Evolutionary conservation across 164 flowering plant species (phyloP).

Genomic region (Vitis rotundifolia): DNA sequence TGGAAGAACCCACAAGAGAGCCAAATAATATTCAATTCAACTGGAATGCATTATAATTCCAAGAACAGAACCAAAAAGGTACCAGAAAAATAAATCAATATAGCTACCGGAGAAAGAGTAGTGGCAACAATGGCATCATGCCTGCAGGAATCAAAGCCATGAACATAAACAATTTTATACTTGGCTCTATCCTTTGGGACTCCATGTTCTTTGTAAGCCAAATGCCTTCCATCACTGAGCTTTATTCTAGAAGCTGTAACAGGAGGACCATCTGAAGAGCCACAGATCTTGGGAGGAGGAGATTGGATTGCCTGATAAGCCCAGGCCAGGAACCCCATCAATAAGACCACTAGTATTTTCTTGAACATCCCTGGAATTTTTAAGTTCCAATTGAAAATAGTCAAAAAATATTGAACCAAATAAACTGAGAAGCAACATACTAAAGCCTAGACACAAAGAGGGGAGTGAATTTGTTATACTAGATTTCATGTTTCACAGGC

Average conservation of each 20-base stretch:
- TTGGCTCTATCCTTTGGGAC: conserved; percentile 58
- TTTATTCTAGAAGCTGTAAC: conserved; percentile 67
- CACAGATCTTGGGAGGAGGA: conserved; percentile 59
- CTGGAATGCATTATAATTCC: background rate
- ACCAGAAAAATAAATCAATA: conserved; percentile 1
- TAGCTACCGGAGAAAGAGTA: conserved; percentile 45
- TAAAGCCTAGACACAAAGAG: background rate
- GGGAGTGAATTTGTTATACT: too few relatives aligned
- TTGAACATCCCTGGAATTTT: conserved; percentile 38
- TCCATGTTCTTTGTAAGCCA: conserved; percentile 77
- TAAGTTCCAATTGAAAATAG: background rate
- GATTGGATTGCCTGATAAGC: conserved; percentile 61
- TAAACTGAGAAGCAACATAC: conserved; percentile 18
- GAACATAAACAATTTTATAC: conserved; percentile 54
- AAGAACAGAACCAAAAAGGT: background rate
- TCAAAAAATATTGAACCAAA: conserved; percentile 13
- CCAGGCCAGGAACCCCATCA: conserved; percentile 49
- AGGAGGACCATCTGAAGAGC: conserved; percentile 61
- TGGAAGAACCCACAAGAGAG: conserved; percentile 20
- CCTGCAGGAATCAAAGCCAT: conserved; percentile 57
- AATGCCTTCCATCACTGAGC: conserved; percentile 76
- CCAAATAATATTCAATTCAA: background rate
- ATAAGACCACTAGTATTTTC: conserved; percentile 28
- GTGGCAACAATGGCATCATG: conserved; percentile 29
- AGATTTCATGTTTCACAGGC: too few relatives aligned